Percentiles rank a stretch among this genome's conserved stretches.
These are phyloP conservation scores for Talaromyces sp. DNA, from an alignment of 2,329 filamentous ascomycete species.

Conservation along the genomic window DNA sequence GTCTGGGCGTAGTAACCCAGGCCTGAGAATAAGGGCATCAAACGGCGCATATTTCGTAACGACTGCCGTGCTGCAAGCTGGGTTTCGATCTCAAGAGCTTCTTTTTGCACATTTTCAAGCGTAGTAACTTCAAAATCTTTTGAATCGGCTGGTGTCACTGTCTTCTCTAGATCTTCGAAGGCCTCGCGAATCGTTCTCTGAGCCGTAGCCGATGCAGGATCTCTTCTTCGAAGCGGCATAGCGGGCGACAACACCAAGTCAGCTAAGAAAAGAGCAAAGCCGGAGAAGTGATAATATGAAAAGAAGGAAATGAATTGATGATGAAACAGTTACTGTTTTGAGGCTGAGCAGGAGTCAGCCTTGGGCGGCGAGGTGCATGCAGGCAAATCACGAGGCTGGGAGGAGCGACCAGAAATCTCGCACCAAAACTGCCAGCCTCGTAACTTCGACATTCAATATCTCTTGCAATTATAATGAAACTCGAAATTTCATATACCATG, in stretches of 20 bases:
- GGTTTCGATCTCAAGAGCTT: neutral
- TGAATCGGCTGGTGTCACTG: neutral
- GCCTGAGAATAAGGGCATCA: neutral
- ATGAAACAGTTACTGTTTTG: neutral
- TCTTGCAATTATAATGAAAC: neutral
- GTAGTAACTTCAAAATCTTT: neutral
- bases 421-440: neutral
- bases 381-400: neutral
- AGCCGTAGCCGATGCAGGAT: neutral
- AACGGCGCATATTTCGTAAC: neutral
- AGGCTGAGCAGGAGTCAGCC: neutral
- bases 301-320: neutral
- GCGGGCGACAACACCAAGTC: neutral
- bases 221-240: neutral
- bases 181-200: neutral
- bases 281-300: neutral
- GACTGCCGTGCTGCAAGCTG: neutral
- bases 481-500: neutral
- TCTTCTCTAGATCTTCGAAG: neutral
- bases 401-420: neutral
- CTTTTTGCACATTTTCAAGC: neutral
- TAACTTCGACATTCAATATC: neutral
- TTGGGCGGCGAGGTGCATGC: neutral
- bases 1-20: neutral
- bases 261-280: neutral